Evolutionary conservation across 129 eudicot species (phyloP).

Genomic region (Helichrysum umbraculigerum): DNA sequence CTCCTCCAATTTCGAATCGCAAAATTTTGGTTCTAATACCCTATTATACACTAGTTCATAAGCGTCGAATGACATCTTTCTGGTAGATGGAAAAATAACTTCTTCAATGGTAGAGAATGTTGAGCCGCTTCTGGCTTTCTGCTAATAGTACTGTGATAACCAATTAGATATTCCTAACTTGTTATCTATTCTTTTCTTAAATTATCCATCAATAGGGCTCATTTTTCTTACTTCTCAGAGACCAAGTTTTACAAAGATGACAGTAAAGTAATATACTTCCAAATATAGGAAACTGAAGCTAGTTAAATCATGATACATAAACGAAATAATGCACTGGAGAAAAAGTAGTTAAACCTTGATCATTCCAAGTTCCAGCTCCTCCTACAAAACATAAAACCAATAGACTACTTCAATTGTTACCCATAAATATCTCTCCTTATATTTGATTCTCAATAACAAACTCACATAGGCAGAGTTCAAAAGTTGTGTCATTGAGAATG

Average conservation of each 20-base stretch:
- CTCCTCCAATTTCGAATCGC: neutral
- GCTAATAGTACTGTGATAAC: neutral
- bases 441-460: neutral
- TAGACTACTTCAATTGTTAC: neutral
- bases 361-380: constrained; percentile 79
- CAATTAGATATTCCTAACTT: neutral
- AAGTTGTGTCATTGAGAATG: constrained; percentile 6
- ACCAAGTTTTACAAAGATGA: neutral
- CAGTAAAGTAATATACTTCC: constrained; percentile 8
- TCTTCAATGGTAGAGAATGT: neutral
- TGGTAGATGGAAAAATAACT: neutral
- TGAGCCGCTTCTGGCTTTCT: neutral
- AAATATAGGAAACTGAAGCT: neutral
- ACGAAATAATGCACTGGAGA: constrained; percentile 1
- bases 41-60: neutral
- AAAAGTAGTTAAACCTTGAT: constrained; percentile 45
- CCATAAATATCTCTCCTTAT: neutral
- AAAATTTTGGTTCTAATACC: neutral
- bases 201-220: constrained; percentile 1
- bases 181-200: neutral
- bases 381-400: constrained; percentile 46
- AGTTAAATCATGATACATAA: constrained; percentile 14
- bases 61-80: neutral
- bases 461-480: neutral
- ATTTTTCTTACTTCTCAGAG: neutral